Conservation (phyloP, 257 asterid species). For the Lantana camara region DNA sequence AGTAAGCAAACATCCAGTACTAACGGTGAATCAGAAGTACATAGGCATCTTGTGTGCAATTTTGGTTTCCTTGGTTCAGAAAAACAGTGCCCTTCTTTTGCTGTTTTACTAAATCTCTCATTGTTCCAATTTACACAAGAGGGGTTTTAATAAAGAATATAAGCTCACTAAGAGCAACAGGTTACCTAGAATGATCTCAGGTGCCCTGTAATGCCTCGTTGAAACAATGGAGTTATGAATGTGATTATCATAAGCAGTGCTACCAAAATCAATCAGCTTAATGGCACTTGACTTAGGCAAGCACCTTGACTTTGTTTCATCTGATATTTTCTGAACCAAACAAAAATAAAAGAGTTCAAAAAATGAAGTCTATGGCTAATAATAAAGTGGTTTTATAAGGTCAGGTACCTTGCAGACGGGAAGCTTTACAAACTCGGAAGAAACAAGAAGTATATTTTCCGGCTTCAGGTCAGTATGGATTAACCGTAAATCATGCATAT, state of each 20-base stretch:
- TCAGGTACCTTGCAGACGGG: conserved; percentile 57
- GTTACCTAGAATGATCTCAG: conserved; percentile 65
- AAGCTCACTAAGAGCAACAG: conserved; percentile 33
- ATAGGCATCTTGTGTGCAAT: not conserved
- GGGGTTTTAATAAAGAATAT: not conserved
- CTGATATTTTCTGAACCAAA: conserved; percentile 59
- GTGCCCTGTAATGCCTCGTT: conserved; percentile 72
- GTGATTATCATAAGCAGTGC: conserved; percentile 50
- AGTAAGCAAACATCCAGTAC: not conserved
- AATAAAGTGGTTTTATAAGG: conserved; percentile 33
- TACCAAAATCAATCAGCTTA: conserved; percentile 69
- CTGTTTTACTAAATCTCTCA: no score
- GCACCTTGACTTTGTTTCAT: conserved; percentile 54
- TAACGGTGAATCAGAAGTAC: not conserved
- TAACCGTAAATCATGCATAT: conserved; percentile 59
- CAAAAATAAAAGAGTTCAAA: conserved; percentile 28
- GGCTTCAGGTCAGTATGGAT: conserved; percentile 70
- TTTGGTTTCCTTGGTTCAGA: not conserved
- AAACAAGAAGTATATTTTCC: conserved; percentile 60
- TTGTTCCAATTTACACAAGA: no score
- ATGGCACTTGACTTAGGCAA: conserved; percentile 69
- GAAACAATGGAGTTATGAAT: conserved; percentile 57
- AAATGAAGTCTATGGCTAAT: conserved; percentile 22
- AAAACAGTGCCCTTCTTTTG: not conserved
- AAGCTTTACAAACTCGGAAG: conserved; percentile 55